Conservation (phyloP, 2,329 filamentous ascomycete species). For the Fusarium globosum region DNA sequence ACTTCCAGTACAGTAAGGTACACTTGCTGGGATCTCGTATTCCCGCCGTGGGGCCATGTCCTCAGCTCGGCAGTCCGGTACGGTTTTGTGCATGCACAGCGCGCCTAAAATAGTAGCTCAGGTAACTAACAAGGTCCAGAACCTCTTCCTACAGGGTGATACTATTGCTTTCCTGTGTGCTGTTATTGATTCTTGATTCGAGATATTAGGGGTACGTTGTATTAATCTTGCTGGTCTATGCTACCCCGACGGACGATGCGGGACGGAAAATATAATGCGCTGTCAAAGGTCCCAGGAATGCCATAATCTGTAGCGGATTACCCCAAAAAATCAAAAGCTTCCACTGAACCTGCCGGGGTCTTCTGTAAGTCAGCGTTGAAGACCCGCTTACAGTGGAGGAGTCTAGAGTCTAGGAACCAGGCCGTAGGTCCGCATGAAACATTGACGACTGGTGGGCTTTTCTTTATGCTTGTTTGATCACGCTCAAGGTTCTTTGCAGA, state of each 20-base stretch:
- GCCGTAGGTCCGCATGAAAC: not conserved
- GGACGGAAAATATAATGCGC: not conserved
- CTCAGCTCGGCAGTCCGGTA: constrained; percentile 26
- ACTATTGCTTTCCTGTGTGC: not conserved
- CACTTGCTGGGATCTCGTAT: constrained; percentile 38
- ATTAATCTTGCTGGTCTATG: not conserved
- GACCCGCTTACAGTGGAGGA: constrained; percentile 16
- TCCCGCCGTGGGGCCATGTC: constrained; percentile 23
- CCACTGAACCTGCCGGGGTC: constrained; percentile 12
- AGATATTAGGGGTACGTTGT: constrained; percentile 27
- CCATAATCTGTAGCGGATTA: constrained; percentile 4
- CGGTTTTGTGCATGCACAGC: constrained; percentile 15
- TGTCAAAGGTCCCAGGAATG: constrained; percentile 12
- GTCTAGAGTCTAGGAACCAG: not conserved
- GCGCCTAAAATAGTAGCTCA: constrained; percentile 23
- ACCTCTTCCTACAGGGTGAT: not conserved
- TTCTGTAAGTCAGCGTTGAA: constrained; percentile 15
- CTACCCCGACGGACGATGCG: constrained; percentile 13
- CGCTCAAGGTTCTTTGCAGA: not conserved
- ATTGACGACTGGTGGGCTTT: constrained; percentile 1
- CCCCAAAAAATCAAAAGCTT: constrained; percentile 14
- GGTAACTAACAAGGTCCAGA: constrained; percentile 2
- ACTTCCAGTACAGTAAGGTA: too few relatives aligned
- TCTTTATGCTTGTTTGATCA: not conserved
- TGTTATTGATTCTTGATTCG: not conserved